Conservation (phyloP, 2,329 filamentous ascomycete genomes). For the Hymenoscyphus infarciens region DNA sequence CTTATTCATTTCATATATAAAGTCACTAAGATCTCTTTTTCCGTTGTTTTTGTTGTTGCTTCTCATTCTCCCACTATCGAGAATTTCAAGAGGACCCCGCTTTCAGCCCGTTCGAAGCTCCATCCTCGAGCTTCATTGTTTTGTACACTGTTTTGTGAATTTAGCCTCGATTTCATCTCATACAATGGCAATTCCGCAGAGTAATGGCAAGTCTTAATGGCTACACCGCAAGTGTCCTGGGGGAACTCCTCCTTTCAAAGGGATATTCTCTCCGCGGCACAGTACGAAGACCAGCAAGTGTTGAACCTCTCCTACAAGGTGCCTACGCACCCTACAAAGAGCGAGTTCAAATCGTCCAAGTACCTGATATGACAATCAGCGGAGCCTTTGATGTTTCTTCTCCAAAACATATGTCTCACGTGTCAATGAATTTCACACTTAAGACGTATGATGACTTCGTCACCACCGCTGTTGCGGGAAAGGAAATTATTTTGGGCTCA, state of each 20-base stretch:
- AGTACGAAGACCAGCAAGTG: conserved; percentile 27
- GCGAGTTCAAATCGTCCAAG: conserved; percentile 29
- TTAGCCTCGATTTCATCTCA: neutral
- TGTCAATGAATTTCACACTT: conserved; percentile 28
- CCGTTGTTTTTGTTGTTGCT: too few relatives aligned
- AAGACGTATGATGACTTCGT: conserved; percentile 33
- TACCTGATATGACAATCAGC: conserved; percentile 30
- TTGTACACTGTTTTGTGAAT: neutral
- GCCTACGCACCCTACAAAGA: conserved; percentile 30
- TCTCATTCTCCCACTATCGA: too few relatives aligned
- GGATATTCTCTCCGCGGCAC: conserved; percentile 35
- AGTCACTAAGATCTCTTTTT: too few relatives aligned
- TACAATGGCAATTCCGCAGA: conserved; percentile 25
- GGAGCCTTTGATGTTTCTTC: conserved; percentile 28
- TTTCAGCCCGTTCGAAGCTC: neutral
- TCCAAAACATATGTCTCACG: neutral
- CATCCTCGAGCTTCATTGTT: neutral
- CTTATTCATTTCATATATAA: too few relatives aligned
- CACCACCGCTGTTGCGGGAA: conserved; percentile 28
- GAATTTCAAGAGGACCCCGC: too few relatives aligned
- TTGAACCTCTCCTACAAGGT: conserved; percentile 27
- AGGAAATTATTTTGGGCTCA: conserved; percentile 29
- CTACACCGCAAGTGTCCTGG: conserved; percentile 34
- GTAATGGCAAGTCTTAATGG: conserved; percentile 35
- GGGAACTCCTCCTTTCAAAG: conserved; percentile 27